A percentile compares a stretch with the other conserved stretches of the same genome.
Evolutionary conservation across 1,284 basidiomycete genomes (phyloP).

Genomic region (Boletus sp.): DNA sequence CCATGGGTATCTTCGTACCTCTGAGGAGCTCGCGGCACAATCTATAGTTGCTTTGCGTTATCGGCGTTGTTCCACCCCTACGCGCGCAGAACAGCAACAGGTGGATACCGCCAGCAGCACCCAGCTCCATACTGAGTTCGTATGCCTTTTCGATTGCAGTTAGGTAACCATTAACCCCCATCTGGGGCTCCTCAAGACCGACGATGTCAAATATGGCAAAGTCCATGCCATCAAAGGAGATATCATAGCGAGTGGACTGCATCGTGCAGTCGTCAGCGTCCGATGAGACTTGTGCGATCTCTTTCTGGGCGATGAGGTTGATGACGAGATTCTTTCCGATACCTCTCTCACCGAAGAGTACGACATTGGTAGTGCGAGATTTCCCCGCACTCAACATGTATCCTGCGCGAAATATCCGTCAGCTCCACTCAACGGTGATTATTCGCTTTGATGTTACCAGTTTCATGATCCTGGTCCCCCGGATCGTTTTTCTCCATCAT

Average conservation of each 20-base stretch:
- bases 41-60: conserved; percentile 2
- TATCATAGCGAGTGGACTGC: background rate
- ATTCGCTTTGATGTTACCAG: conserved; percentile 21
- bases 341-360: conserved; percentile 4
- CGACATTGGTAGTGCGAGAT: background rate
- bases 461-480: background rate
- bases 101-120: conserved; percentile 8
- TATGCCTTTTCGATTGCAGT: conserved; percentile 6
- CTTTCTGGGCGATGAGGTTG: conserved; percentile 2
- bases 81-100: conserved; percentile 12
- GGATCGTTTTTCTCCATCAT: conserved; percentile 31
- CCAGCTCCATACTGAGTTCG: background rate
- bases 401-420: conserved; percentile 3
- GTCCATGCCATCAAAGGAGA: conserved; percentile 2
- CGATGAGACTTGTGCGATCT: background rate
- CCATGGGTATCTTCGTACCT: conserved; percentile 2
- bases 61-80: background rate
- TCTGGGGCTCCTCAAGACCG: background rate
- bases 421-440: conserved; percentile 6
- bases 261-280: background rate
- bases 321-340: conserved; percentile 5
- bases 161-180: background rate
- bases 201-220: background rate
- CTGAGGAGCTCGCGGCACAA: conserved; percentile 9
- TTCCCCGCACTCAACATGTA: background rate